phyloP scores from a whole-genome alignment of 305 asterid species.

The Lippia alba region DNA sequence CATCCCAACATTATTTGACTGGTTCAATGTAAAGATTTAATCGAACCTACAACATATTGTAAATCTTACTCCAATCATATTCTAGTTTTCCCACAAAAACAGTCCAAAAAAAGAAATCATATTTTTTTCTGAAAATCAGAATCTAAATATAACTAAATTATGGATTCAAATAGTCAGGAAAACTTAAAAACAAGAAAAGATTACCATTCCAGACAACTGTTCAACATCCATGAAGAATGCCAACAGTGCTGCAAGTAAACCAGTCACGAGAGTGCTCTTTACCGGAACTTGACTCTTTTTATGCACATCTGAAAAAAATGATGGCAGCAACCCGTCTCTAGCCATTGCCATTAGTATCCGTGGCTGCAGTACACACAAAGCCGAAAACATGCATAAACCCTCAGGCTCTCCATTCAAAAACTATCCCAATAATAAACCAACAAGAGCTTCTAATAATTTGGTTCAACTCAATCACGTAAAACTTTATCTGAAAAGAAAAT shows the following conservation, averaged over 20 bases:
- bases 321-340: conserved; percentile 93
- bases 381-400: conserved; percentile 1
- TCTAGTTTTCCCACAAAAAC: too few species aligned
- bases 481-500: not conserved
- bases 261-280: conserved; percentile 79
- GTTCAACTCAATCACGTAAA: not conserved
- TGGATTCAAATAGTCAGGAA: too few species aligned
- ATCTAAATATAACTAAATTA: too few species aligned
- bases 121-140: too few species aligned
- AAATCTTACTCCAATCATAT: too few species aligned
- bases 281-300: conserved; percentile 82
- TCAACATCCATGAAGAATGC: conserved; percentile 93
- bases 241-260: conserved; percentile 68
- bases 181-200: conserved; percentile 10
- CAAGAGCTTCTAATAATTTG: conserved; percentile 3
- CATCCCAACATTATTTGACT: too few species aligned
- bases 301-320: conserved; percentile 80
- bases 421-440: not conserved
- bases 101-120: too few species aligned
- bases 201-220: conserved; percentile 94
- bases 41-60: too few species aligned
- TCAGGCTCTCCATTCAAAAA: conserved; percentile 13
- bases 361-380: conserved; percentile 60
- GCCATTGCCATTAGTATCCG: conserved; percentile 99
- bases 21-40: too few species aligned